phyloP scores from a whole-genome alignment of 2,329 filamentous ascomycete species.

The Calonectria honghensis region DNA sequence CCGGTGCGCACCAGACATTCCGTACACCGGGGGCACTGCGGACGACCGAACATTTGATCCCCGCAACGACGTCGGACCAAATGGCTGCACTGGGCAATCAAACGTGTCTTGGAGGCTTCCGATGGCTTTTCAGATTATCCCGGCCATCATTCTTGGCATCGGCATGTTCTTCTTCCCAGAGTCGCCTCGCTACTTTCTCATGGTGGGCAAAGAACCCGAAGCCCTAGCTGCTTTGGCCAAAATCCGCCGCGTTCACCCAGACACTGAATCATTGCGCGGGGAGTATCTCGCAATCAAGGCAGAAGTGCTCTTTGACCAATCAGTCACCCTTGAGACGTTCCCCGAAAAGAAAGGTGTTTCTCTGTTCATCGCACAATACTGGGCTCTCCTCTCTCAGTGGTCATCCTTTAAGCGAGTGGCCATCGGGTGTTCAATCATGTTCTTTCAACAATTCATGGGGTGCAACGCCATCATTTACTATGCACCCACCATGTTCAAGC shows the following conservation, averaged over 20 bases:
- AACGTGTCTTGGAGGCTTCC: constrained; percentile 67
- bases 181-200: constrained; percentile 60
- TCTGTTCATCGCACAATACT: constrained; percentile 58
- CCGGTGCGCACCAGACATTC: constrained; percentile 67
- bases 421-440: constrained; percentile 74
- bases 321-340: constrained; percentile 53
- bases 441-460: constrained; percentile 72
- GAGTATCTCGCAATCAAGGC: constrained; percentile 62
- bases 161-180: constrained; percentile 73
- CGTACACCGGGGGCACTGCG: constrained; percentile 66
- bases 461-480: constrained; percentile 70
- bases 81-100: constrained; percentile 67
- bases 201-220: constrained; percentile 57
- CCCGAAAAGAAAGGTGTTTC: constrained; percentile 56
- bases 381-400: constrained; percentile 55
- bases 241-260: constrained; percentile 58
- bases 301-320: constrained; percentile 61
- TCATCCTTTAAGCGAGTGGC: constrained; percentile 65
- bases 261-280: constrained; percentile 54
- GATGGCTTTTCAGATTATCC: constrained; percentile 71
- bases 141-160: constrained; percentile 71
- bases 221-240: constrained; percentile 57
- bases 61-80: constrained; percentile 61
- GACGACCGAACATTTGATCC: constrained; percentile 64
- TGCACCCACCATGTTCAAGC: constrained; percentile 66